These are phyloP conservation scores for Amanita thiersii DNA, from an alignment of 768 basidiomycete species.

Conservation along the genomic window DNA sequence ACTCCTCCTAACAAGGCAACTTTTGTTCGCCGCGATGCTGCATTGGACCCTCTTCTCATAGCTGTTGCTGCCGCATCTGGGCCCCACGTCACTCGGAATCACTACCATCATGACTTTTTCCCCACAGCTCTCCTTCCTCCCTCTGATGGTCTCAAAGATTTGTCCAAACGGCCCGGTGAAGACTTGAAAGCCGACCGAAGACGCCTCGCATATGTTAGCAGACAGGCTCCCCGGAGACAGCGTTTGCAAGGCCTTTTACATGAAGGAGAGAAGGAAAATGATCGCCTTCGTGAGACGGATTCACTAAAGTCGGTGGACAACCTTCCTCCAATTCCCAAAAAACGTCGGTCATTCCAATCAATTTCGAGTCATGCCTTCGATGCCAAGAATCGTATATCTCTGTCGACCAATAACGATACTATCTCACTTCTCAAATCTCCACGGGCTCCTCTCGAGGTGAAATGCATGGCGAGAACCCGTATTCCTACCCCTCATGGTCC, in stretches of 20 bases:
- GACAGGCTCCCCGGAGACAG: slow-evolving; percentile 65
- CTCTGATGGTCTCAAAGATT: slow-evolving; percentile 47
- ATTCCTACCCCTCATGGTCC: slow-evolving; percentile 95
- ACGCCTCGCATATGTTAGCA: slow-evolving; percentile 57
- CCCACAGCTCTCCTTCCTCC: slow-evolving; percentile 47
- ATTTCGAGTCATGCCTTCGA: slow-evolving; percentile 14
- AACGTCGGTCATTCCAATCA: slow-evolving; percentile 28
- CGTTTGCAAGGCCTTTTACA: slow-evolving; percentile 30
- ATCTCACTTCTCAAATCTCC: slow-evolving; percentile 13
- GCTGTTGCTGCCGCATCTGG: slow-evolving; percentile 70
- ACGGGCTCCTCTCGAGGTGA: slow-evolving; percentile 50
- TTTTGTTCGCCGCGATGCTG: slow-evolving; percentile 59
- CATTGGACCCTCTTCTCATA: slow-evolving; percentile 72
- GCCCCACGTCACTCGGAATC: slow-evolving; percentile 76
- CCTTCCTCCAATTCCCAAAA: slow-evolving; percentile 29
- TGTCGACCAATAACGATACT: slow-evolving; percentile 13
- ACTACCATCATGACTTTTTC: slow-evolving; percentile 77
- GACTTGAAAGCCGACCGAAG: slow-evolving; percentile 34
- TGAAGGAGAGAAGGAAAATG: slow-evolving; percentile 46
- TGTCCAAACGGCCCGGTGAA: slow-evolving; percentile 46
- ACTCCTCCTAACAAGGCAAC: slow-evolving; percentile 27
- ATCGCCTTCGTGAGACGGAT: slow-evolving; percentile 27
- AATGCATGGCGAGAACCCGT: slow-evolving; percentile 94
- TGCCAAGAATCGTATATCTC: slow-evolving; percentile 13
- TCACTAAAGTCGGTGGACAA: slow-evolving; percentile 30